phyloP scores from a whole-genome alignment of 768 basidiomycete genomes.

The Hypholoma sublateritium region DNA sequence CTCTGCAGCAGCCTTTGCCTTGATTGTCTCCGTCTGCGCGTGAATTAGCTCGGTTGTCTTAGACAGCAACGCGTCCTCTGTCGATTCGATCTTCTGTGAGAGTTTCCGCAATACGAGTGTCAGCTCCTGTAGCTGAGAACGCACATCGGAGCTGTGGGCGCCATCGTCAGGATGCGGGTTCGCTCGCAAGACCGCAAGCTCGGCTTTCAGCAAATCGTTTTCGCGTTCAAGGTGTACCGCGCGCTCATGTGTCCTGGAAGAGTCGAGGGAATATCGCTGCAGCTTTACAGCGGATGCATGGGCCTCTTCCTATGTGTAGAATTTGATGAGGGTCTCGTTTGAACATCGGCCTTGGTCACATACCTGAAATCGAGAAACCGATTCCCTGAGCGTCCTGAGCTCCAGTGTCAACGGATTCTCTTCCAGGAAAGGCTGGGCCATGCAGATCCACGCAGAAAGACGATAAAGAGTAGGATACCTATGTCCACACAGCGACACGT shows the following conservation, averaged over 20 bases:
- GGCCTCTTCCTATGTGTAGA: conserved; percentile 59
- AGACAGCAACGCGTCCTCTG: conserved; percentile 53
- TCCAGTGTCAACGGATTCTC: conserved; percentile 49
- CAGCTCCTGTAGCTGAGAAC: conserved; percentile 46
- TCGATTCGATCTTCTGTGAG: conserved; percentile 64
- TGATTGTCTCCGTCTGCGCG: conserved; percentile 41
- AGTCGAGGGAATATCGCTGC: conserved; percentile 59
- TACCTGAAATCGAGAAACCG: conserved; percentile 52
- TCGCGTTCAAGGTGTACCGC: conserved; percentile 53
- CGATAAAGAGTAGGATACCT: not conserved
- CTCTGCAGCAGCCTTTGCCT: conserved; percentile 42
- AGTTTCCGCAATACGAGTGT: conserved; percentile 68
- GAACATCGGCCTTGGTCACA: conserved; percentile 7
- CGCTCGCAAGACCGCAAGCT: conserved; percentile 54
- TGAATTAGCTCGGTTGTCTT: conserved; percentile 49
- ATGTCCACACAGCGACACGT: not conserved
- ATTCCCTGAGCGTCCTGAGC: conserved; percentile 43
- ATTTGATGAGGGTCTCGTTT: not conserved
- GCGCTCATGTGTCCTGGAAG: conserved; percentile 47
- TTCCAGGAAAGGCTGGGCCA: not conserved
- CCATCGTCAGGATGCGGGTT: conserved; percentile 43
- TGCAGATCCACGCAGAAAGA: not conserved
- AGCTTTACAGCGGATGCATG: conserved; percentile 65
- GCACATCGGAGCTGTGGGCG: conserved; percentile 25
- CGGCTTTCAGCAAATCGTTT: conserved; percentile 55